These are phyloP conservation scores for Cryphonectria japonica DNA, from an alignment of 2,329 filamentous ascomycete genomes.

Conservation along the genomic window DNA sequence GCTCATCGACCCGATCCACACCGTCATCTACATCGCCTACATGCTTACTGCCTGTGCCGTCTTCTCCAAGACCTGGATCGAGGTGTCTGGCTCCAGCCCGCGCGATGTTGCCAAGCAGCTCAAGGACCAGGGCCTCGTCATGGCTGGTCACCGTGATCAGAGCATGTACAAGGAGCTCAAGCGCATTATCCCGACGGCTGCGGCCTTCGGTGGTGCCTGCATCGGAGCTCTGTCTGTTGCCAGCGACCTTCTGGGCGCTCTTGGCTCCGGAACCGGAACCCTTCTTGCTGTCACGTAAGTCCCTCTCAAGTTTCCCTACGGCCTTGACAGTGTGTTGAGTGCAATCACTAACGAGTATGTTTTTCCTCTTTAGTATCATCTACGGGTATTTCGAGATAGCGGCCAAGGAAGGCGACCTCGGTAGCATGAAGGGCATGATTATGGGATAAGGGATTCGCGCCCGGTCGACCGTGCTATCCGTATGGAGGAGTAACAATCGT, in stretches of 20 bases:
- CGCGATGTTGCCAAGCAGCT: conserved; percentile 99
- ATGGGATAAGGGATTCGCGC: conserved; percentile 58
- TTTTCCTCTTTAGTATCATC: conserved; percentile 71
- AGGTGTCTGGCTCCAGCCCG: conserved; percentile 96
- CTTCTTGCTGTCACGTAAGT: conserved; percentile 97
- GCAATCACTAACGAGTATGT: conserved; percentile 41
- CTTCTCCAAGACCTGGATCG: conserved; percentile 99
- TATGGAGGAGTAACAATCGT: conserved; percentile 11
- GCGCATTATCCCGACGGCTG: conserved; percentile 97
- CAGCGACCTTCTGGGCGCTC: conserved; percentile 92
- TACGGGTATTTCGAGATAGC: conserved; percentile 99
- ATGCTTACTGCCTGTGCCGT: conserved; percentile 93
- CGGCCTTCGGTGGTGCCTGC: conserved; percentile 97
- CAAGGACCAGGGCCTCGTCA: conserved; percentile 98
- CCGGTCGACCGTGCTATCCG: conserved; percentile 3
- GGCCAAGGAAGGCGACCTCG: conserved; percentile 95
- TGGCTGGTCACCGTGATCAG: conserved; percentile 99
- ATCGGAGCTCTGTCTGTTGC: conserved; percentile 96
- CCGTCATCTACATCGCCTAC: conserved; percentile 91
- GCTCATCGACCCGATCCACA: conserved; percentile 95
- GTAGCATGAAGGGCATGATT: conserved; percentile 76
- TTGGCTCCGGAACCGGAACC: conserved; percentile 97
- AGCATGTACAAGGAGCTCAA: conserved; percentile 99
- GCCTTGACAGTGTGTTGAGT: conserved; percentile 10
- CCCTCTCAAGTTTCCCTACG: conserved; percentile 19